Conservation (phyloP, 768 basidiomycete genomes). For the Boletus vinaceobasis region DNA sequence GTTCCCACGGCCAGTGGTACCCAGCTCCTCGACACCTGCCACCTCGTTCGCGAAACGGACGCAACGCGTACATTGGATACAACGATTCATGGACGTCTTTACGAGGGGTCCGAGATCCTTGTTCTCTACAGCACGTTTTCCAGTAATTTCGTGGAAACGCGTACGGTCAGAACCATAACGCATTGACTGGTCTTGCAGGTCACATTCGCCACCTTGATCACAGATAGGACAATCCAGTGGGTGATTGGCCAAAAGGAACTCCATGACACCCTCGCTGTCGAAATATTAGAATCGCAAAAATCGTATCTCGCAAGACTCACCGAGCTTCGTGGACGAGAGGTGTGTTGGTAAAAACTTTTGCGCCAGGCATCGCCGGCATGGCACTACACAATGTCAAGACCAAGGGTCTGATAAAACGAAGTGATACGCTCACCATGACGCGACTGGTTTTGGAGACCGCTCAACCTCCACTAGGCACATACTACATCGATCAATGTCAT, state of each 20-base stretch:
- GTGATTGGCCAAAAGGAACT: constrained; percentile 95
- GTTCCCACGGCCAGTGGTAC: constrained; percentile 95
- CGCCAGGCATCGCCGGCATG: constrained; percentile 95
- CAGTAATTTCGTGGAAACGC: constrained; percentile 96
- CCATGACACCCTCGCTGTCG: constrained; percentile 94
- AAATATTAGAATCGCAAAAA: constrained; percentile 7
- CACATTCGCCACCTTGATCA: constrained; percentile 98
- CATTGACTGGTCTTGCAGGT: constrained; percentile 99
- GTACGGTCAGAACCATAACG: constrained; percentile 97
- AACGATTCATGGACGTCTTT: constrained; percentile 98
- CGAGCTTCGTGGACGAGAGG: constrained; percentile 87
- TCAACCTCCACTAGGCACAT: constrained; percentile 99
- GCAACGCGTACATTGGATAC: constrained; percentile 99
- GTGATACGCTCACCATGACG: constrained; percentile 68
- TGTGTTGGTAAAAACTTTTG: constrained; percentile 91
- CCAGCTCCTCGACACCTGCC: constrained; percentile 95
- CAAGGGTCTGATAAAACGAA: background rate
- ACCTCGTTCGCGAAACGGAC: constrained; percentile 99
- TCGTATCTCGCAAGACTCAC: constrained; percentile 34
- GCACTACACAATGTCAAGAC: constrained; percentile 49
- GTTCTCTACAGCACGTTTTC: constrained; percentile 97
- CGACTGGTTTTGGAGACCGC: constrained; percentile 90
- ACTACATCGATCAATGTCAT: constrained; percentile 37
- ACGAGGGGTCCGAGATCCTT: constrained; percentile 97
- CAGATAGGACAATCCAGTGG: constrained; percentile 98